Evolutionary conservation across 2,329 filamentous ascomycete species (phyloP), one percentile per base, ranked within the genome.

Genomic region (Orbilia javanica): DNA sequence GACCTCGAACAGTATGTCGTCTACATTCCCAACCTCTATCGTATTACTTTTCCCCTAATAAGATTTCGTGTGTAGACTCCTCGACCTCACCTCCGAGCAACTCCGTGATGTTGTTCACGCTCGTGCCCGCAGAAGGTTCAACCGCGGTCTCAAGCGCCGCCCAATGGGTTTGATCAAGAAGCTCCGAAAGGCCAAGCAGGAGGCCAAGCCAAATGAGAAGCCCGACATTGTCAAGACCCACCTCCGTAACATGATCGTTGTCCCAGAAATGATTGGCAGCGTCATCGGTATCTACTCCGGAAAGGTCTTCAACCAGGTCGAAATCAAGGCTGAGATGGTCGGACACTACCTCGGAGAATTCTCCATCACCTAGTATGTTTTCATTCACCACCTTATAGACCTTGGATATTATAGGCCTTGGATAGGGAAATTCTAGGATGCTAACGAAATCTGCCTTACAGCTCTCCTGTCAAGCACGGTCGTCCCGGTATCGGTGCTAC

Each of bases 121-220:
- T 85, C 96, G 96, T 86, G 96, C 96, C 86, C 95, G 96, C 86
- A 92, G 96, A 87, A 91, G 96, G 86, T 98, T 99, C 92, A 98
- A 98, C 92, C 95, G 96, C 83, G 96, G 96, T 85, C 92, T 99
- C 85, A 99, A 98, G 93, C 94, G 96, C 89, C 97, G 97, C 90
- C 96, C 96, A 84, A 98, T 99, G 96, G 96, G 96, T 84, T 90
- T 99, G 85, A 98, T 99, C 91, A 98, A 98, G 93, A 99, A 99
- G 92, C 93, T 99, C 85, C 95, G 96, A 87, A 98, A 97, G 90
- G 92, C 96, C 83, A 97, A 97, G 92, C 93, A 97, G 88, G 94
- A 97, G 89, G 94, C 94, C 84, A 93, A 93, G 89, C 96, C 96
- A 86, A 99, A 99, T 89, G 95, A 98, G 94, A 97, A 98, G 93